phyloP scores from a whole-genome alignment of 306 rosid species.

The Medicago truncatula region MtrunA17r5.0-ANR NC_053049.1:1836501-1837000 shows the following conservation, averaged over 20 bases:
- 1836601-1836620: conserved; percentile 43
- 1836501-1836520: conserved; percentile 80
- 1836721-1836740: conserved; percentile 39
- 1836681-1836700: conserved; percentile 20
- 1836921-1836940: conserved; percentile 31
- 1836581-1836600: conserved; percentile 35
- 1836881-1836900: conserved; percentile 33
- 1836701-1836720: conserved; percentile 35
- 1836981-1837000: conserved; percentile 44
- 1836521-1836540: conserved; percentile 65
- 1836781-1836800: conserved; percentile 40
- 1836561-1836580: conserved; percentile 45
- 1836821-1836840: neutral
- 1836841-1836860: conserved; percentile 34
- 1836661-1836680: neutral
- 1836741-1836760: neutral
- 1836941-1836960: conserved; percentile 29
- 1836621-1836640: conserved; percentile 9
- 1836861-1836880: conserved; percentile 43
- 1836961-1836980: neutral
- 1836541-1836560: conserved; percentile 38
- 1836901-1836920: conserved; percentile 51
- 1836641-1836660: conserved; percentile 1
- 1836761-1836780: conserved; percentile 37
- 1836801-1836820: conserved; percentile 38